Evolutionary conservation across 306 rosid genomes (phyloP), one percentile per base, ranked within the genome.

Genomic region (Boehmeria nivea): DNA sequence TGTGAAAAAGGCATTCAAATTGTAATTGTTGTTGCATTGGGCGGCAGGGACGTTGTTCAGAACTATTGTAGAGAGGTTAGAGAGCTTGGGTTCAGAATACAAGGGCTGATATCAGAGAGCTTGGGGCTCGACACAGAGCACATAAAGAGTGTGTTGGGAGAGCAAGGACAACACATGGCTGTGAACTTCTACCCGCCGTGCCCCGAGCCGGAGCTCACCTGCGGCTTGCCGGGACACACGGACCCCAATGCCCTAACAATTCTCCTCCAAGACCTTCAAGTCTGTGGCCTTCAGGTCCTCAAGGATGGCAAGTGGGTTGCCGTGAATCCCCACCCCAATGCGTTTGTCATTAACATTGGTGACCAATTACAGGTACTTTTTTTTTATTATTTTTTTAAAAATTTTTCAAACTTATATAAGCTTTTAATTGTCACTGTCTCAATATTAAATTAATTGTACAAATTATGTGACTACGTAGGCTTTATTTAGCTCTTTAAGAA

Each of bases 161-260:
- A 81, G 31, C 96, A 84, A 51, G 99, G 99, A 3, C 99, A 91
- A 20, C 99, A 91, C 63, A 87, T 91, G 99, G 99, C 99, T 8
- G 82, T 91, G 16, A 91, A 91, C 67, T 91, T 65, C 27, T 91
- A 87, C 65, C 99, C 99, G 14, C 86, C 89, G 1, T 87, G 99
- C 59, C 99, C 96, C 0, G 72, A 91, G 31, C 99, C 99, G 19
- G 95, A 87, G 49, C 82, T 87, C 2, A 91, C 99, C 8, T 91
- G 76, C 44, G 99, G 96, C 7, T 47, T 91, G 64, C 99, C 99
- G 6, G 96, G 80, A 1, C 99, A 87, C 49, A 87, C 99, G 0
- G 99, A 91, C 64, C 99, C 99, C 23, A 91, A 91, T 71, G 95
- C 86, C 13, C 87, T 91, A 13, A 91, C 99, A 4, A 87, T 87